Base-by-base conservation (phyloP, 345 rosid genomes). In the Salix arbutifolia region DNA sequence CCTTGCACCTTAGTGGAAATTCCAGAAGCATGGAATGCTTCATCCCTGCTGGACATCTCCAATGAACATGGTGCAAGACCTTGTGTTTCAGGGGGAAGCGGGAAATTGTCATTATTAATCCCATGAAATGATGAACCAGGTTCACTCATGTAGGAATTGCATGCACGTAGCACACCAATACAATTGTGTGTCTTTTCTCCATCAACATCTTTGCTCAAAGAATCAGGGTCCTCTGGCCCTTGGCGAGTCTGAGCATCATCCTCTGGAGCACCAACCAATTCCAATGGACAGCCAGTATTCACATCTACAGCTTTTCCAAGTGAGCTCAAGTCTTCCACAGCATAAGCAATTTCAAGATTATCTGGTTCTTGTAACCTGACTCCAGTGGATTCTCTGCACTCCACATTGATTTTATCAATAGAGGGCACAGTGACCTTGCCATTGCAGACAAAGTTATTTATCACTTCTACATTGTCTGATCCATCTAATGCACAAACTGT, bases 1-100 rank as follows among this genome's bases (percentile, higher is more conserved):
- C 91, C 91, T 89, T 85, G 86, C 78, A 80, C 80, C 81, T 80
- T 81, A 75, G 80, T 33, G 30, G 79, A 73, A 75, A 77, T 80
- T 71, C 73, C 83, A 80, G 65, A 77, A 66, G 72, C 44, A 69
- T 48, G 77, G 33, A 74, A 67, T 33, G 35, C 82, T 23, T 74
- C 81, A 73, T 81, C 73, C 71, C 78, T 78, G 61, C 26, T 50
- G 42, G 70, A 69, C 60, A 42, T 61, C 74, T 80, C 85, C 11
- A 65, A 26, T 10, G 75, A 76, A 73, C 53, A 74, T 13, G 80
- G 65, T 40, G 58, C 81, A 26, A 23, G 79, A 70, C 52, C 82
- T 52, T 70, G 85, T 53, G 77, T 37, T 33, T 77, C 78, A 16
- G 52, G 35, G 46, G 61, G 58, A 56, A 40, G 44, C 53, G 0